phyloP scores from a whole-genome alignment of 2,329 filamentous ascomycete species.

The Cercospora sesami region DNA sequence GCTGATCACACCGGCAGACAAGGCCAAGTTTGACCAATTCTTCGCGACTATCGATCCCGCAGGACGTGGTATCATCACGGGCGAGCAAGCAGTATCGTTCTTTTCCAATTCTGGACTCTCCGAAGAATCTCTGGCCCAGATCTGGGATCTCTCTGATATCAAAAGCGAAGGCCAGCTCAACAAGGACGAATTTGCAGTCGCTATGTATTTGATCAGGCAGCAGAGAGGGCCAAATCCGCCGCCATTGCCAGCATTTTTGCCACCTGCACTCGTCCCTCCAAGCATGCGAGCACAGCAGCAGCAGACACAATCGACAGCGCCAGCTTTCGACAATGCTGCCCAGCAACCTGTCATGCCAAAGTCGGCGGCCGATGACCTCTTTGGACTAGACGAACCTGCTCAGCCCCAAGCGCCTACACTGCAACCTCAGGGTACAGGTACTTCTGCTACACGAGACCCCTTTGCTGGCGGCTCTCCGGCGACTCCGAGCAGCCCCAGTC shows the following conservation, averaged over 20 bases:
- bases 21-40: slow-evolving; percentile 81
- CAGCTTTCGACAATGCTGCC: slow-evolving; percentile 54
- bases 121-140: slow-evolving; percentile 85
- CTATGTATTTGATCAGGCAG: slow-evolving; percentile 94
- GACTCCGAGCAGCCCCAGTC: slow-evolving; percentile 54
- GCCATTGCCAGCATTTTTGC: slow-evolving; percentile 72
- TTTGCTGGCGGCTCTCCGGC: slow-evolving; percentile 57
- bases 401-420: slow-evolving; percentile 52
- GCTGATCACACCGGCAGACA: slow-evolving; percentile 80
- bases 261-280: slow-evolving; percentile 79
- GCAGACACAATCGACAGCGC: slow-evolving; percentile 50
- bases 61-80: slow-evolving; percentile 80
- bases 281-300: slow-evolving; percentile 70
- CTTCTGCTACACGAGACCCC: slow-evolving; percentile 63
- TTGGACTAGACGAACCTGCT: slow-evolving; percentile 80
- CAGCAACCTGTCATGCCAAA: slow-evolving; percentile 57
- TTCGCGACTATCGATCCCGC: slow-evolving; percentile 81
- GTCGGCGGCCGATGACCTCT: slow-evolving; percentile 89
- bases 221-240: slow-evolving; percentile 72
- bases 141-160: slow-evolving; percentile 96
- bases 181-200: slow-evolving; percentile 90
- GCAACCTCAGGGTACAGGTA: slow-evolving; percentile 71
- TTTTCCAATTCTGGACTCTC: slow-evolving; percentile 88
- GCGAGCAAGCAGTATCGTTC: slow-evolving; percentile 91
- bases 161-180: slow-evolving; percentile 83